Conservation (phyloP, 1,284 basidiomycete genomes). For the Boletellus dicymbophilus region DNA sequence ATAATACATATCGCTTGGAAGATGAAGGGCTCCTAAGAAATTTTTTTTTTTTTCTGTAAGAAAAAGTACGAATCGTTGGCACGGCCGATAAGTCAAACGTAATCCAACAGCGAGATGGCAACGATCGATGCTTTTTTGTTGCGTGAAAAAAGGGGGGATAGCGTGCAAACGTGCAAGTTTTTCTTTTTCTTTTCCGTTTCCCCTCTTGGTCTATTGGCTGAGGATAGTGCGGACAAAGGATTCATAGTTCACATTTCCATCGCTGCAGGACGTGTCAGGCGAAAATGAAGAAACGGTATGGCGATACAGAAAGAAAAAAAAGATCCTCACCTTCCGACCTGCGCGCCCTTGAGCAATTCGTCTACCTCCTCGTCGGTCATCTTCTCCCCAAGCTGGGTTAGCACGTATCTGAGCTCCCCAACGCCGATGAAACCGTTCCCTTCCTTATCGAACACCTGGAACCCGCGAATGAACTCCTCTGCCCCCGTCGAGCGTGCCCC, state of each 20-base stretch:
- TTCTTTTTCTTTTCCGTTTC: too few relatives aligned
- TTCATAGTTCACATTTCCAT: slow-evolving; percentile 98
- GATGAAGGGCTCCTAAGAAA: too few relatives aligned
- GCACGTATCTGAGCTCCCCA: slow-evolving; percentile 26
- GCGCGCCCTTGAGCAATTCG: slow-evolving; percentile 94
- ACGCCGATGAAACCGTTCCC: slow-evolving; percentile 87
- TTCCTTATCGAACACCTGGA: slow-evolving; percentile 99
- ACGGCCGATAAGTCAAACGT: too few relatives aligned
- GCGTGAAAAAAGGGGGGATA: too few relatives aligned
- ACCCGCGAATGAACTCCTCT: slow-evolving; percentile 99
- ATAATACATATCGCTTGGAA: too few relatives aligned
- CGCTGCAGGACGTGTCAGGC: slow-evolving; percentile 49
- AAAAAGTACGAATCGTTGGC: too few relatives aligned
- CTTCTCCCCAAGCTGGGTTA: slow-evolving; percentile 42
- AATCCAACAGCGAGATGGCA: too few relatives aligned
- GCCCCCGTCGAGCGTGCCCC: background rate
- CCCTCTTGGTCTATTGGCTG: slow-evolving; percentile 23
- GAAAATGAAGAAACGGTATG: background rate
- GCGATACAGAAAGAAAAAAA: too few relatives aligned
- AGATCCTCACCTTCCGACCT: slow-evolving; percentile 85
- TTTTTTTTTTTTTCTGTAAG: too few relatives aligned
- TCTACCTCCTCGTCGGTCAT: slow-evolving; percentile 98
- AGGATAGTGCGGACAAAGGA: slow-evolving; percentile 44
- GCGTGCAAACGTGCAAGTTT: too few relatives aligned
- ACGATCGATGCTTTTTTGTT: too few relatives aligned